Evolutionary conservation across 2,329 filamentous ascomycete genomes (phyloP), one percentile per base, ranked within the genome.

Genomic region (Tolypocladium endophyticum): DNA sequence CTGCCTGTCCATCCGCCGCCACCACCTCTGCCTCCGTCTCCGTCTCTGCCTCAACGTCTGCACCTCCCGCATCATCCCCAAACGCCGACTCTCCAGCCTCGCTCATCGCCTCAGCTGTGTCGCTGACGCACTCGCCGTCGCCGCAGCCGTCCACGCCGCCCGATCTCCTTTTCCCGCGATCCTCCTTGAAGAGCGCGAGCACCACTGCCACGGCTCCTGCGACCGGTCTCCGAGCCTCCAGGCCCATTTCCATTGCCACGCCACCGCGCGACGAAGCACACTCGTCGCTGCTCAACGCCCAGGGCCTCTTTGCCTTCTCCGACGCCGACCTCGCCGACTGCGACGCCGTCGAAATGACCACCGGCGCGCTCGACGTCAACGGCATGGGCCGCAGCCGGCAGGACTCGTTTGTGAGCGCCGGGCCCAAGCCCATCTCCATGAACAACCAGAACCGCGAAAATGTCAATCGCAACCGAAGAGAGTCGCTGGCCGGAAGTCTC

Each of bases 401-500:
- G 71, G 84, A 87, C 75, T 87, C 84, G 58, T 87, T 87, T 71
- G 82, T 84, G 71, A 84, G 82, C 74, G 81, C 82, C 60, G 83
- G 83, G 56, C 82, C 85, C 28, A 87, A 86, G 72, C 85, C 85
- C 65, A 87, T 87, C 64, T 85, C 83, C 61, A 84, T 87, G 78
- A 81, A 79, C 68, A 87, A 86, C 67, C 79, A 83, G 57, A 86
- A 85, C 69, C 81, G 83, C 72, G 82, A 85, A 65, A 74, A 77
- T 67, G 78, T 80, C 66, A 79, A 77, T 69, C 80, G 83, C 62
- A 80, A 77, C 58, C 79, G 85, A 63, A 79, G 85, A 66, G 85
- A 87, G 71, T 84, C 80, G 60, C 72, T 87, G 39, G 84, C 84
- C 20, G 84, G 84, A 56, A 87, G 85, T 69, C 73, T 87, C 60